Base-by-base conservation (phyloP, 257 asterid species). In the Agastache rugosa region DNA sequence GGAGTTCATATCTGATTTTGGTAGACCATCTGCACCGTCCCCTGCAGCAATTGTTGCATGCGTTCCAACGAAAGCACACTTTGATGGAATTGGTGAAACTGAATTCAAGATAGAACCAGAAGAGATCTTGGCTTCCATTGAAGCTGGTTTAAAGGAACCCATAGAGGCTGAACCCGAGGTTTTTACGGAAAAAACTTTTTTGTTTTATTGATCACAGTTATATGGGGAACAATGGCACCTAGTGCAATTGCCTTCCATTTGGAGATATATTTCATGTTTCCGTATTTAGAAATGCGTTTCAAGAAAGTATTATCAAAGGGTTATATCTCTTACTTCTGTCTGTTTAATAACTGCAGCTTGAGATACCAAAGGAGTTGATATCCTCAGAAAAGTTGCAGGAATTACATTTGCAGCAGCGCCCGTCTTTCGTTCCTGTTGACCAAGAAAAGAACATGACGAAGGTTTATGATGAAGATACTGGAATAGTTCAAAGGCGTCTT, bases 21-120 rank as follows among this genome's bases (percentile, higher is more conserved):
- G 99, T 76, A 91, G 88, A 80, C 90, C 96, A 75, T 83, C 96
- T 74, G 96, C 99, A 55, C 98, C 96, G 3, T 87, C 76, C 72
- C 98, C 99, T 67, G 96, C 98, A 63, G 99, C 99, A 74, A 89
- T 95, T 82, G 99, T 95, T 84, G 98, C 96, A 42, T 95, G 99
- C 80, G 91, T 95, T 71, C 99, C 98, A 4, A 85, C 67, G 83
- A 90, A 84, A 82, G 91, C 84, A 70, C 96, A 95, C 47, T 74
- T 90, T 8, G 98, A 95, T 83, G 99, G 91, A 67, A 41, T 85
- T 73, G 97, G 96, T 74, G 99, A 95, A 83, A 86, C 89, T 23
- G 97, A 90, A 69, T 95, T 95, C 78, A 84, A 86, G 88, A 92
- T 95, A 68, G 83, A 79, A 51, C 93, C 98, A 45, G 87, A 73